Percentiles rank a stretch among this genome's conserved stretches.
These are phyloP conservation scores for Aristolochia californica DNA, from an alignment of 164 flowering plant genomes.

Conservation along the genomic window DNA sequence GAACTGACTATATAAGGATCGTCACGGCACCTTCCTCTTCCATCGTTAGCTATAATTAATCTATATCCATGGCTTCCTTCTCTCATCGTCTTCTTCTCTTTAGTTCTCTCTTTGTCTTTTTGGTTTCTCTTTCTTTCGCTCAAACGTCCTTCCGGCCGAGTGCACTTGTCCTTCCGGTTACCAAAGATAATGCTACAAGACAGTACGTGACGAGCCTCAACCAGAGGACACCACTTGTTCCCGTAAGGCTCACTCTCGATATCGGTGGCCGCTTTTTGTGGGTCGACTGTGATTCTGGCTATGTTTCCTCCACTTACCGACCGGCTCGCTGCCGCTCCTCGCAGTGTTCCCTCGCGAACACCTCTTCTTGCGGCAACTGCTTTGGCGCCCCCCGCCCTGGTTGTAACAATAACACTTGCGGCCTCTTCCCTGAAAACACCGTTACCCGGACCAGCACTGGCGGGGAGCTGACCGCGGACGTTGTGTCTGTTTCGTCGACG, in stretches of 20 bases:
- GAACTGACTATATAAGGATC: neutral
- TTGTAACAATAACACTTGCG: slow-evolving; percentile 21
- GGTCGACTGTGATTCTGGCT: slow-evolving; percentile 11
- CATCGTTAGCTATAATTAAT: too few relatives aligned
- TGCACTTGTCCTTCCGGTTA: slow-evolving; percentile 4
- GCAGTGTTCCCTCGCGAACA: slow-evolving; percentile 5
- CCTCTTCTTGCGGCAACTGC: neutral
- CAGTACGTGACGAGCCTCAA: slow-evolving; percentile 4
- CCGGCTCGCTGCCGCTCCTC: slow-evolving; percentile 4
- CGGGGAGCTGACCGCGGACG: slow-evolving; percentile 14
- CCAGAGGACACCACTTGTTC: slow-evolving; percentile 8
- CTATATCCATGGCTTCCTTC: neutral
- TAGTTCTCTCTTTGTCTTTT: neutral
- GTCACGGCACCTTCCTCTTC: too few relatives aligned
- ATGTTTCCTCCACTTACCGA: slow-evolving; percentile 8
- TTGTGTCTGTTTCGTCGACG: slow-evolving; percentile 13
- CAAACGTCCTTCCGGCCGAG: neutral
- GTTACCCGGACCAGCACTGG: neutral
- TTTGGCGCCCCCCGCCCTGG: slow-evolving; percentile 6
- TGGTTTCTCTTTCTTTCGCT: neutral
- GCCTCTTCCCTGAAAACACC: slow-evolving; percentile 7
- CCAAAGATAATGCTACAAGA: slow-evolving; percentile 4
- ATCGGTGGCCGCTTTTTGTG: slow-evolving; percentile 2
- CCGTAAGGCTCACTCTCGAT: slow-evolving; percentile 3
- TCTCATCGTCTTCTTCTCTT: neutral